phyloP scores from a whole-genome alignment of 2,329 filamentous ascomycete genomes.

The Bisporella sp. region DNA sequence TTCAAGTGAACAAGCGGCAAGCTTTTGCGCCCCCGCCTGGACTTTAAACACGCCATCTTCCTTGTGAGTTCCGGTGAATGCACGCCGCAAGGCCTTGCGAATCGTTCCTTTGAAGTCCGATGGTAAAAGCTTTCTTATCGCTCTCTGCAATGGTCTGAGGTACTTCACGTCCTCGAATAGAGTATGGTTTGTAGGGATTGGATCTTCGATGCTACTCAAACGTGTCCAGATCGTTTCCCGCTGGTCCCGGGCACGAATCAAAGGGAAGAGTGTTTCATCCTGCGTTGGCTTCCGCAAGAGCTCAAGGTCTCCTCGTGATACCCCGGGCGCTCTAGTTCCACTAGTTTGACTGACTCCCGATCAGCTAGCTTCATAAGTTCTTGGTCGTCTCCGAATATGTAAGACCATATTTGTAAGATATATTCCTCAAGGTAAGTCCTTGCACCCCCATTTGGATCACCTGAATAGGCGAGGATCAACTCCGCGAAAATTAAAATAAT shows the following conservation, averaged over 20 bases:
- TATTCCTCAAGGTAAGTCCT: background rate
- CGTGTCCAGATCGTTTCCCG: background rate
- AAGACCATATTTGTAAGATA: slow-evolving; percentile 1
- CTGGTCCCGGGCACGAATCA: background rate
- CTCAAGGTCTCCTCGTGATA: background rate
- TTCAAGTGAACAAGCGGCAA: too few species aligned
- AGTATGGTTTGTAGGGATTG: background rate
- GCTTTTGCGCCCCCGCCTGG: background rate
- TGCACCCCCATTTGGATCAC: too few species aligned
- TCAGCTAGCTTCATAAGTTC: slow-evolving; percentile 2
- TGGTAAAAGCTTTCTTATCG: slow-evolving; percentile 1
- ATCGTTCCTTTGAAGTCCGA: slow-evolving; percentile 1
- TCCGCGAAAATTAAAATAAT: too few species aligned
- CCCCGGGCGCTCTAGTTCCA: background rate
- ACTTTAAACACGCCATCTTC: slow-evolving; percentile 2
- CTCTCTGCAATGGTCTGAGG: slow-evolving; percentile 1
- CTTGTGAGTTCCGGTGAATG: slow-evolving; percentile 1
- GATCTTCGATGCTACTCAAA: slow-evolving; percentile 1
- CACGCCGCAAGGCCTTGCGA: slow-evolving; percentile 1
- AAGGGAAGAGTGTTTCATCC: background rate
- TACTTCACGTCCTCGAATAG: background rate
- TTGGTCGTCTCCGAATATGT: slow-evolving; percentile 2
- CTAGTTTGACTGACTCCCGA: slow-evolving; percentile 1
- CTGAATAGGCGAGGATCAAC: too few species aligned
- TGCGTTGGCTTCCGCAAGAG: background rate